Evolutionary conservation across 2,329 filamentous ascomycete genomes (phyloP).

Genomic region (Cladosporium sp.): DNA sequence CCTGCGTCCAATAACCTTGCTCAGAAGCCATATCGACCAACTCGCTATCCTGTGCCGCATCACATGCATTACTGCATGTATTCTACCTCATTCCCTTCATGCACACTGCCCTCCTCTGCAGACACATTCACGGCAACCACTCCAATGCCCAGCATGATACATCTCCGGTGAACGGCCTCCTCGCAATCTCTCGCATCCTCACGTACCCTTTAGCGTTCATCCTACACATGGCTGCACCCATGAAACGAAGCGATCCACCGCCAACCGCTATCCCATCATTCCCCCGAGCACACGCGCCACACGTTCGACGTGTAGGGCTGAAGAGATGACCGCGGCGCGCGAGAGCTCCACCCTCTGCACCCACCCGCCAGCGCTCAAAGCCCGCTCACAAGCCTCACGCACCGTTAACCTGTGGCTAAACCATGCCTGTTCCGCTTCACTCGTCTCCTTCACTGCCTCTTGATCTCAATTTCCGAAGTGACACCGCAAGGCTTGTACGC

Average conservation of each 20-base stretch:
- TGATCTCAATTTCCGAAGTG: conserved; percentile 1
- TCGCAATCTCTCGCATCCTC: neutral
- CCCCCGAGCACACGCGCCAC: neutral
- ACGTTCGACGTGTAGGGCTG: conserved; percentile 6
- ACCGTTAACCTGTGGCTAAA: neutral
- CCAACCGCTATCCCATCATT: neutral
- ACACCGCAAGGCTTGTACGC: conserved; percentile 5
- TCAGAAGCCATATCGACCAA: no score
- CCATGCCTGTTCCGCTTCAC: neutral
- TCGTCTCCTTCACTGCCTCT: neutral
- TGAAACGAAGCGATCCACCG: neutral
- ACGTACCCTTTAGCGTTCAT: neutral
- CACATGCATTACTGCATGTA: neutral
- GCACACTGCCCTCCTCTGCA: no score
- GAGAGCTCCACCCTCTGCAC: neutral
- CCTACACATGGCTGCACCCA: neutral
- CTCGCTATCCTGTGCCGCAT: neutral
- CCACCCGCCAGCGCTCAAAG: neutral
- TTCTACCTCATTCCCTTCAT: no score
- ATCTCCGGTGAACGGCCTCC: neutral
- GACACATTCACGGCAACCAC: no score
- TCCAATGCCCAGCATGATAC: no score
- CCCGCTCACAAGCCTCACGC: conserved; percentile 4
- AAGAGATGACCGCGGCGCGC: neutral
- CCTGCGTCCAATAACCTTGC: no score